Conservation (phyloP, 805 yeast genomes). For the Pichia exigua region DNA sequence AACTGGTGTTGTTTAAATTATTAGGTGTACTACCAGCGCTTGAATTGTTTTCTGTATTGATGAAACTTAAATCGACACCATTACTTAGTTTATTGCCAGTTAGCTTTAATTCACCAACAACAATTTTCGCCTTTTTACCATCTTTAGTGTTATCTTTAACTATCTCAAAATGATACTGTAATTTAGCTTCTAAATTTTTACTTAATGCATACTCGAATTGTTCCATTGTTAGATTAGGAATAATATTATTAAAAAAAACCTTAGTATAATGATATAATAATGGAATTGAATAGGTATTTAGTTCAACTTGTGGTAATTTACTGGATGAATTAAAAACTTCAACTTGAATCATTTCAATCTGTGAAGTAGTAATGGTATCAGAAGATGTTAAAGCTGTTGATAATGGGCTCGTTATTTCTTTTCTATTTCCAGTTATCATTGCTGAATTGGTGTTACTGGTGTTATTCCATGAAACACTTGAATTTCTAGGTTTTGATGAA, state of each 20-base stretch:
- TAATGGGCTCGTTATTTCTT: background rate
- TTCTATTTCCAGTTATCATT: background rate
- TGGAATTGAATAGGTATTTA: conserved; percentile 16
- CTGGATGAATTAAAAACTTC: conserved; percentile 36
- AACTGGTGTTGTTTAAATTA: background rate
- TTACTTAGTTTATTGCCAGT: background rate
- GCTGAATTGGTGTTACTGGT: background rate
- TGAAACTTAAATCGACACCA: background rate
- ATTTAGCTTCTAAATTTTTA: conserved; percentile 22
- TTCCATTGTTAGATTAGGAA: conserved; percentile 24
- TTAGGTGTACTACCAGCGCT: background rate
- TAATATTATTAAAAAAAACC: conserved; percentile 31
- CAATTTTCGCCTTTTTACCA: conserved; percentile 19
- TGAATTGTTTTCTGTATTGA: background rate
- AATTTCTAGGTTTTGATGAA: background rate
- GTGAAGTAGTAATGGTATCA: conserved; percentile 12
- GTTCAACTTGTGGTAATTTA: conserved; percentile 21
- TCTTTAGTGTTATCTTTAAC: conserved; percentile 42
- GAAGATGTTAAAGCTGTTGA: background rate
- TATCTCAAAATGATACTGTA: conserved; percentile 33
- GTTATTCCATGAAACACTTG: conserved; percentile 3
- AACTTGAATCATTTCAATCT: conserved; percentile 32
- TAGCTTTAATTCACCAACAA: background rate
- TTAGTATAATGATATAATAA: conserved; percentile 25
- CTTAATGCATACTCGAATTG: conserved; percentile 26